These are phyloP conservation scores for Coemansia sp. DNA, from an alignment of 192 early-diverging fungal species.

Conservation along the genomic window DNA sequence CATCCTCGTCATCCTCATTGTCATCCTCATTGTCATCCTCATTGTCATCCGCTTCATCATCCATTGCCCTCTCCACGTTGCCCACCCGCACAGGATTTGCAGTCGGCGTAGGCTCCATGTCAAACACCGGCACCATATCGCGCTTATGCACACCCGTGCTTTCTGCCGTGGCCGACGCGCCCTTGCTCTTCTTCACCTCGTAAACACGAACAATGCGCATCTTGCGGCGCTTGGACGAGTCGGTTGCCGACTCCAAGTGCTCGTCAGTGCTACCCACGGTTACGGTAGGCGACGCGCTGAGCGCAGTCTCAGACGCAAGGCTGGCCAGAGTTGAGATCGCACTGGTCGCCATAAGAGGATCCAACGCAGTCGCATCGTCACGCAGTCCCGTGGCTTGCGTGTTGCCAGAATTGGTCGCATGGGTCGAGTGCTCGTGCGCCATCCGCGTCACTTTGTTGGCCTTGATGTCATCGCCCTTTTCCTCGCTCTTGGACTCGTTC, in stretches of 20 bases:
- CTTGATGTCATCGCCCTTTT: slow-evolving; percentile 27
- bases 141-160: slow-evolving; percentile 34
- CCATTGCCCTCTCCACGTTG: slow-evolving; percentile 19
- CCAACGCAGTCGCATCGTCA: no score
- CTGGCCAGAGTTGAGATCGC: slow-evolving; percentile 10
- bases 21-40: slow-evolving; percentile 5
- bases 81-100: slow-evolving; percentile 9
- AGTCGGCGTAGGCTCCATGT: not conserved
- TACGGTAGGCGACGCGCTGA: slow-evolving; percentile 10
- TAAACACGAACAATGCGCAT: slow-evolving; percentile 50
- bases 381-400: slow-evolving; percentile 29
- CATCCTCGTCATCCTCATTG: not conserved
- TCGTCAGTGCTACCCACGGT: slow-evolving; percentile 24
- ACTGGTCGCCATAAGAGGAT: not conserved
- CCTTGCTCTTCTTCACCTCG: slow-evolving; percentile 53
- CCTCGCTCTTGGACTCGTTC: not conserved
- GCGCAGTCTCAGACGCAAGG: slow-evolving; percentile 5
- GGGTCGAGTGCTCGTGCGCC: slow-evolving; percentile 25
- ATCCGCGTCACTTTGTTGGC: slow-evolving; percentile 34
- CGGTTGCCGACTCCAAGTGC: slow-evolving; percentile 2
- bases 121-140: slow-evolving; percentile 28
- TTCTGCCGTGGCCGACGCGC: not conserved
- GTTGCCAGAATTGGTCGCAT: not conserved
- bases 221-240: slow-evolving; percentile 35
- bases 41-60: slow-evolving; percentile 20